Conservation (phyloP, 495 filamentous ascomycete genomes). For the Hyaloscypha variabilis region DNA sequence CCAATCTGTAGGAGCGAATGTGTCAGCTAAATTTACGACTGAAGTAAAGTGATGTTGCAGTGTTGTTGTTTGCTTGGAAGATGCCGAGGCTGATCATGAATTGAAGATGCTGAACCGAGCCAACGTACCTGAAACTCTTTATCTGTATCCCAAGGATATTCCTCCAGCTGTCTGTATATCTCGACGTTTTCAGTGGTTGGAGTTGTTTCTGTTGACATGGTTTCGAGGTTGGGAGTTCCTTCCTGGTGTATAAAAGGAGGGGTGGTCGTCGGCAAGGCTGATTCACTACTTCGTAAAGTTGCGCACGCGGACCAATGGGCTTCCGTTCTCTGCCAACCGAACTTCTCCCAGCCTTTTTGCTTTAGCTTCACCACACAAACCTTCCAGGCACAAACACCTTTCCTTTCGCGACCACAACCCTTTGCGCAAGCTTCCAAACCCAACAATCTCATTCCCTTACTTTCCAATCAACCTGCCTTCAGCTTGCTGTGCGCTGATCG, state of each 20-base stretch:
- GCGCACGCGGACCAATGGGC: not conserved
- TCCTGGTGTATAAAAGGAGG: not conserved
- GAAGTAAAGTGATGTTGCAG: too few relatives aligned
- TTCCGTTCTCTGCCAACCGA: constrained; percentile 4
- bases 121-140: constrained; percentile 52
- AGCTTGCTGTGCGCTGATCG: constrained; percentile 33
- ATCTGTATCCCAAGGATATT: constrained; percentile 57
- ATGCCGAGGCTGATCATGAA: constrained; percentile 24
- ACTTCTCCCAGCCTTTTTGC: constrained; percentile 25
- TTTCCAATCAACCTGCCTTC: constrained; percentile 19
- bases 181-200: constrained; percentile 15
- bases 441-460: constrained; percentile 13
- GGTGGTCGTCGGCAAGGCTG: constrained; percentile 16
- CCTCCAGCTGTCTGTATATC: constrained; percentile 46
- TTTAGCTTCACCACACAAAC: constrained; percentile 24
- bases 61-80: not conserved
- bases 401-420: constrained; percentile 12
- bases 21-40: too few relatives aligned
- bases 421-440: constrained; percentile 16
- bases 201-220: constrained; percentile 27
- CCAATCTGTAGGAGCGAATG: constrained; percentile 19
- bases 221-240: constrained; percentile 5
- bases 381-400: constrained; percentile 16
- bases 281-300: not conserved
- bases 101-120: constrained; percentile 1